Percentiles rank a stretch among this genome's conserved stretches.
Conservation (phyloP, 2,329 filamentous ascomycete genomes). For the Dothidotthia symphoricarpi region DNA sequence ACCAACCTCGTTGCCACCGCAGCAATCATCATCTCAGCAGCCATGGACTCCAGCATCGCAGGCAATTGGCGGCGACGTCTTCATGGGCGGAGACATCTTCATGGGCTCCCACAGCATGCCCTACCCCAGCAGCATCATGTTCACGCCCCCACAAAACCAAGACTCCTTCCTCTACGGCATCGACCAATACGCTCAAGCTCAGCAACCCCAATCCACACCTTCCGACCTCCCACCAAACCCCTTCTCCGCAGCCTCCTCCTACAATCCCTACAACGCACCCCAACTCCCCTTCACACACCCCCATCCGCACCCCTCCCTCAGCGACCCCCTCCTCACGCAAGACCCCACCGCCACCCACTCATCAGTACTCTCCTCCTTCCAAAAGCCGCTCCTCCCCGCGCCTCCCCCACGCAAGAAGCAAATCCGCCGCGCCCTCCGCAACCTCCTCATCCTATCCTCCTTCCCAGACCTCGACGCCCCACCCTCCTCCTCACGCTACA, state of each 20-base stretch:
- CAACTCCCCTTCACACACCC: conserved; percentile 26
- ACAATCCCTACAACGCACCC: conserved; percentile 21
- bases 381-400: conserved; percentile 15
- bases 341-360: conserved; percentile 7
- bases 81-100: conserved; percentile 18
- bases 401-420: conserved; percentile 32
- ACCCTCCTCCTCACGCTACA: conserved; percentile 45
- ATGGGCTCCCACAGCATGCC: conserved; percentile 21
- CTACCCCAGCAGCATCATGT: conserved; percentile 33
- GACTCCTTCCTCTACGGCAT: conserved; percentile 41
- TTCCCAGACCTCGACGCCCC: conserved; percentile 45
- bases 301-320: conserved; percentile 28
- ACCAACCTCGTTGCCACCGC: conserved; percentile 16
- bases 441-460: conserved; percentile 56
- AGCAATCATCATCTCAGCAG: conserved; percentile 15
- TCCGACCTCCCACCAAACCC: conserved; percentile 26
- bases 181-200: conserved; percentile 35
- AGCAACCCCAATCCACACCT: conserved; percentile 14
- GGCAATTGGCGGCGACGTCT: conserved; percentile 18
- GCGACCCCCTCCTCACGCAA: conserved; percentile 25
- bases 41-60: conserved; percentile 29
- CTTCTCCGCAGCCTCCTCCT: conserved; percentile 22
- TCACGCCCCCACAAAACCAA: conserved; percentile 32
- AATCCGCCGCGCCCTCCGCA: conserved; percentile 55
- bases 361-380: conserved; percentile 24